These are phyloP conservation scores for Colletotrichum graminicola DNA, from an alignment of 2,329 filamentous ascomycete species.

Conservation along the genomic window DNA sequence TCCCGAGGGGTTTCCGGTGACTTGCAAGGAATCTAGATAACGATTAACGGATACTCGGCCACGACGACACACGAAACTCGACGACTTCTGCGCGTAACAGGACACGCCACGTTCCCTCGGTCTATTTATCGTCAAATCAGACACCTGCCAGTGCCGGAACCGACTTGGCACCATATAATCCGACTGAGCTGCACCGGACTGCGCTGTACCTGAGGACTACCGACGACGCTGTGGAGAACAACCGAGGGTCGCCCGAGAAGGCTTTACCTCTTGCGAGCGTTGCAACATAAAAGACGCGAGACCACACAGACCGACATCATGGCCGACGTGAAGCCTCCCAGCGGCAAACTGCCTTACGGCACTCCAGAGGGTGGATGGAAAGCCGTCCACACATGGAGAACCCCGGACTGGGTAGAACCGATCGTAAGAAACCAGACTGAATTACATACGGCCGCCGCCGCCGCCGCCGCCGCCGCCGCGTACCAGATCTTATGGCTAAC, in stretches of 20 bases:
- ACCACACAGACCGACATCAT: conserved; percentile 16
- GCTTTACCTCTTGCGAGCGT: background rate
- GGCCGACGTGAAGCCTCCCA: conserved; percentile 34
- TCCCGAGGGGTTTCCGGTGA: background rate
- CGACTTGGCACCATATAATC: background rate
- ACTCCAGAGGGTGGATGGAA: conserved; percentile 46
- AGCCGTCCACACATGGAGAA: conserved; percentile 46
- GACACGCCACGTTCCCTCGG: background rate
- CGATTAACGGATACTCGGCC: background rate
- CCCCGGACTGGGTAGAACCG: conserved; percentile 52
- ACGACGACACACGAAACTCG: background rate
- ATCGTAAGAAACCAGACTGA: conserved; percentile 46
- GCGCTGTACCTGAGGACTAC: background rate
- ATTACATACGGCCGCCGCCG: background rate
- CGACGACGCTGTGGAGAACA: background rate
- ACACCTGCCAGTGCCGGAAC: too few species aligned
- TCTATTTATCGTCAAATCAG: too few species aligned
- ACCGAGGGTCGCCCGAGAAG: background rate
- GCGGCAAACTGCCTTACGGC: conserved; percentile 37
- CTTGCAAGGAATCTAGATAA: background rate
- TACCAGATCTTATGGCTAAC: conserved; percentile 4
- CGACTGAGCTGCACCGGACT: background rate
- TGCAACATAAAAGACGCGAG: background rate
- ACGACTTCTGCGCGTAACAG: background rate
- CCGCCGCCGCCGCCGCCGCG: too few species aligned